Evolutionary conservation across 495 filamentous ascomycete species (phyloP), one percentile per base, ranked within the genome.

Genomic region (Aspergillus leporis): DNA sequence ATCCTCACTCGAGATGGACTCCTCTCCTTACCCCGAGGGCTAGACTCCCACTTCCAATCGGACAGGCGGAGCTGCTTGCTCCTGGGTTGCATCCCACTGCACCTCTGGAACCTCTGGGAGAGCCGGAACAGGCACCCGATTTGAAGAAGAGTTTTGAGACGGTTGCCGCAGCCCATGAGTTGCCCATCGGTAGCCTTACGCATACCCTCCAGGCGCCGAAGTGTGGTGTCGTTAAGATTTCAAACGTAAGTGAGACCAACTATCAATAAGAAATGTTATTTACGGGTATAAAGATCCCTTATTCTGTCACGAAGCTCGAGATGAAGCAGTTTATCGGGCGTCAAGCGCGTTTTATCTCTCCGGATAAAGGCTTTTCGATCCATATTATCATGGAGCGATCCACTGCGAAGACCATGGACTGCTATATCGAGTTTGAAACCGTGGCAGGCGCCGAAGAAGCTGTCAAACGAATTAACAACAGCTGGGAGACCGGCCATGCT

Each of bases 381-480:
- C 90, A 94, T 63, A 91, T 94, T 60, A 89, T 92, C 61, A 91
- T 94, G 88, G 90, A 93, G 51, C 86, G 89, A 8, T 76, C 83
- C 0, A 90, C 87, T 1, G 82, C 82, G 49, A 93, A 93, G 79
- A 93, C 90, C 0, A 84, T 87, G 70, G 88, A 92, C 52, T 87
- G 82, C 57, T 94, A 77, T 61, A 83, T 90, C 31, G 90, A 94
- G 65, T 86, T 92, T 49, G 54, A 73, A 31, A 81, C 75, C 6
- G 56, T 73, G 0, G 58, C 72, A 0, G 85, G 87, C 66, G 90
- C 89, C 0, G 61, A 76, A 12, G 72, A 72, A 10, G 75, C 82
- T 0, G 65, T 69, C 9, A 31, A 53, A 10, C 66, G 67, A 7
- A 58, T 74, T n/a, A 71, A 67, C 23, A 25, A 34, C 0, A 75